Evolutionary conservation across 2,329 filamentous ascomycete species (phyloP).

Genomic region (Phaeophleospora eucalypticola): DNA sequence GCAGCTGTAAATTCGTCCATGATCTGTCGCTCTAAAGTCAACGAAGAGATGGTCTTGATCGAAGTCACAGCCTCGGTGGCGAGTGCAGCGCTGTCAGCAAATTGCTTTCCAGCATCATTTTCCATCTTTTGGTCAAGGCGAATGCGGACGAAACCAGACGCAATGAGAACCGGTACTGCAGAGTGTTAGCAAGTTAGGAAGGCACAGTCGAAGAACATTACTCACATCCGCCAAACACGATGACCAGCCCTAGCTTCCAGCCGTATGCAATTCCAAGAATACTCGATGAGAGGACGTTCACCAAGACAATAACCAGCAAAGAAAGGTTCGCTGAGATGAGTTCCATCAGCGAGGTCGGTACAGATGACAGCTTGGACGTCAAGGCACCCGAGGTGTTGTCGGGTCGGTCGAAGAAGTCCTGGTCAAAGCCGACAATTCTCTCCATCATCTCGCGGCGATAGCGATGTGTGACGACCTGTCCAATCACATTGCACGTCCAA

Average conservation of each 20-base stretch:
- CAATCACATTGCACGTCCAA: constrained; percentile 43
- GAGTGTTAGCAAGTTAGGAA: neutral
- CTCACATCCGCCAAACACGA: constrained; percentile 29
- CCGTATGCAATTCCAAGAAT: constrained; percentile 33
- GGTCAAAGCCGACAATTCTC: constrained; percentile 28
- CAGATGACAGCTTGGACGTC: constrained; percentile 45
- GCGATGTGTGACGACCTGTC: constrained; percentile 38
- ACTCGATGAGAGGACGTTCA: constrained; percentile 31
- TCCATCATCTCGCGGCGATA: constrained; percentile 35
- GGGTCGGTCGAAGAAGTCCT: constrained; percentile 39
- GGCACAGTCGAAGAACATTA: neutral
- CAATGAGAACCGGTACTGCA: constrained; percentile 30
- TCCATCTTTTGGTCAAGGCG: constrained; percentile 34
- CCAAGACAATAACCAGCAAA: constrained; percentile 33
- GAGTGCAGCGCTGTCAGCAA: constrained; percentile 33
- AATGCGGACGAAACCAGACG: constrained; percentile 33
- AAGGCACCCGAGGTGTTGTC: constrained; percentile 49
- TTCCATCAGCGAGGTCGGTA: constrained; percentile 50
- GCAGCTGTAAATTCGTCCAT: constrained; percentile 28
- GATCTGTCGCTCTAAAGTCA: constrained; percentile 31
- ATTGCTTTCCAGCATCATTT: constrained; percentile 25
- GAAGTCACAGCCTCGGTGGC: constrained; percentile 35
- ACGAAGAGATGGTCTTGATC: constrained; percentile 33
- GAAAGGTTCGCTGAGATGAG: constrained; percentile 46
- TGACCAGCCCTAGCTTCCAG: constrained; percentile 36